A percentile compares a stretch with the other conserved stretches of the same genome.
Conservation (phyloP, 2,329 filamentous ascomycete species). For the Pseudogymnoascus sp. region DNA sequence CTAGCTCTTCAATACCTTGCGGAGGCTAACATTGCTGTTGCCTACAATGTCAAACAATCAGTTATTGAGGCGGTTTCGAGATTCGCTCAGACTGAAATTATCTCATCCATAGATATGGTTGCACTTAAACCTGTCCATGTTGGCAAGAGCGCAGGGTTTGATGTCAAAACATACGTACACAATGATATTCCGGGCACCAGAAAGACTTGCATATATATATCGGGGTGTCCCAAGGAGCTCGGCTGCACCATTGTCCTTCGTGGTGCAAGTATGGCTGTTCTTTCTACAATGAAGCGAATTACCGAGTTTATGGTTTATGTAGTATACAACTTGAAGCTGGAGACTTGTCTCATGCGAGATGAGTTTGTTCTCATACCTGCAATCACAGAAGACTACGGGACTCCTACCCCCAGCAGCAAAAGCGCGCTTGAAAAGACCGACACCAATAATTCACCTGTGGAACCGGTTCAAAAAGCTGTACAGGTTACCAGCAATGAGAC, state of each 20-base stretch:
- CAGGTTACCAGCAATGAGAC: not conserved
- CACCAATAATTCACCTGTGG: slow-evolving; percentile 19
- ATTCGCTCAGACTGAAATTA: slow-evolving; percentile 84
- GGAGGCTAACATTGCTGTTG: slow-evolving; percentile 83
- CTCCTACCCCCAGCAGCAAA: slow-evolving; percentile 1
- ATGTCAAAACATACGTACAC: slow-evolving; percentile 92
- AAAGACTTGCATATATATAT: slow-evolving; percentile 94
- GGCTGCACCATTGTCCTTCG: slow-evolving; percentile 92
- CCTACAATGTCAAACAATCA: slow-evolving; percentile 92
- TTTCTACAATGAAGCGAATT: slow-evolving; percentile 80
- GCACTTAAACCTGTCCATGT: slow-evolving; percentile 66
- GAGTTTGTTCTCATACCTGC: slow-evolving; percentile 80
- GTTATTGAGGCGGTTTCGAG: slow-evolving; percentile 92
- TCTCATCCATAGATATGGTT: slow-evolving; percentile 91
- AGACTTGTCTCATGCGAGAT: slow-evolving; percentile 89
- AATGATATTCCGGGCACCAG: slow-evolving; percentile 65
- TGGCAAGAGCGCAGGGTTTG: slow-evolving; percentile 77
- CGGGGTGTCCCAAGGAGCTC: slow-evolving; percentile 79
- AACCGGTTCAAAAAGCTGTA: slow-evolving; percentile 9
- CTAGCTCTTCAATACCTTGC: slow-evolving; percentile 82
- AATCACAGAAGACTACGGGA: slow-evolving; percentile 42
- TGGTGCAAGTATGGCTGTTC: slow-evolving; percentile 63
- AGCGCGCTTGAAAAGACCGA: not conserved
- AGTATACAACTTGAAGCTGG: slow-evolving; percentile 92
- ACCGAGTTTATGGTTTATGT: slow-evolving; percentile 99